Conservation (phyloP, 495 filamentous ascomycete genomes). For the Aspergillus incahuasiensis region DNA sequence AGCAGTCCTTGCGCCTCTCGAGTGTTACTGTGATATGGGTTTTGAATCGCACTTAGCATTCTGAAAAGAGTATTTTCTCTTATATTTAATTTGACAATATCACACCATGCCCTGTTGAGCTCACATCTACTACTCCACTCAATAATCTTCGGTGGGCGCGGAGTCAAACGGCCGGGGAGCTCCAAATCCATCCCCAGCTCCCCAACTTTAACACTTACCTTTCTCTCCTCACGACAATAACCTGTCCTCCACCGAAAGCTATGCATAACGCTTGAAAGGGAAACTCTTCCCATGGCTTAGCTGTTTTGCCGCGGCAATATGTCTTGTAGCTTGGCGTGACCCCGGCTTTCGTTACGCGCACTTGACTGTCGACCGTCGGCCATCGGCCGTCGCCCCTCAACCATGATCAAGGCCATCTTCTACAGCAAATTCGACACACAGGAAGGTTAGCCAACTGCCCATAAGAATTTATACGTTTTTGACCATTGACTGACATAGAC, state of each 20-base stretch:
- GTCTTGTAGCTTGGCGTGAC: neutral
- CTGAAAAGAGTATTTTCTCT: neutral
- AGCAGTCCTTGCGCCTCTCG: neutral
- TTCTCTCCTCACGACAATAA: neutral
- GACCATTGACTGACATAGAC: neutral
- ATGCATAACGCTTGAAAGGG: neutral
- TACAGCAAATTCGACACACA: conserved; percentile 88
- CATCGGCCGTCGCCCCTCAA: conserved; percentile 15
- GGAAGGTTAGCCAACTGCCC: conserved; percentile 54
- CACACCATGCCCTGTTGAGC: neutral
- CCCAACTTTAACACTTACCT: conserved; percentile 2
- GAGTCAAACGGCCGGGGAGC: neutral
- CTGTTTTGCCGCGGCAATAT: too few species aligned
- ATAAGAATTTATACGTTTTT: neutral
- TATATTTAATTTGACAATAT: neutral
- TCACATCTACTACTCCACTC: neutral
- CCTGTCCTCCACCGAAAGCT: neutral
- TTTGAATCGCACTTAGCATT: neutral
- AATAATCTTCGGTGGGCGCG: neutral
- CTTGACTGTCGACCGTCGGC: too few species aligned
- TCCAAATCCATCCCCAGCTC: conserved; percentile 7
- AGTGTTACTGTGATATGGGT: neutral
- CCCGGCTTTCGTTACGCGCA: neutral
- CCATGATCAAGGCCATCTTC: conserved; percentile 88
- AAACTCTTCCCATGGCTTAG: too few species aligned